Percentiles rank a stretch among this genome's conserved stretches.
Evolutionary conservation across 108 stramenopile genomes (phyloP).

Genomic region (Skeletonema grethae): DNA sequence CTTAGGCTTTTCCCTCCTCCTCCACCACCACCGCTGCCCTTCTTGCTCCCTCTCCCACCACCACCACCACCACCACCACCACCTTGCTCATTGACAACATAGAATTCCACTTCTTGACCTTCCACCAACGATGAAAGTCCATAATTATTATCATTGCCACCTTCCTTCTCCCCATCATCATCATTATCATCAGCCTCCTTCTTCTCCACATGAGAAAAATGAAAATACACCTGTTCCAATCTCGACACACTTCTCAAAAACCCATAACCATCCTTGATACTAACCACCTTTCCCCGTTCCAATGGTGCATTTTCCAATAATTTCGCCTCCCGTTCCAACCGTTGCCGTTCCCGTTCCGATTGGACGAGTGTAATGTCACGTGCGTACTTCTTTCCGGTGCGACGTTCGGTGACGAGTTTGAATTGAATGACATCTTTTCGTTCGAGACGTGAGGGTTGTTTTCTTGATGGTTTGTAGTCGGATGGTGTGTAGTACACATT

Average conservation of each 20-base stretch:
- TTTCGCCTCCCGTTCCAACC: conserved; percentile 45
- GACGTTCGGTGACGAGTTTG: conserved; percentile 58
- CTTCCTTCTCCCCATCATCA: conserved; percentile 25
- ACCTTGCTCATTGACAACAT: conserved; percentile 55
- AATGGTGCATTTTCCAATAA: conserved; percentile 61
- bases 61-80: conserved; percentile 2
- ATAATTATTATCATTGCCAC: not conserved
- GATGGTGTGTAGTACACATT: conserved; percentile 17
- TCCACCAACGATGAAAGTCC: conserved; percentile 14
- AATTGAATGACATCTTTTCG: conserved; percentile 71
- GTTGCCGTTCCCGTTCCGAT: conserved; percentile 64
- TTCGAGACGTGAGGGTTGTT: conserved; percentile 30
- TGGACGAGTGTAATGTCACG: conserved; percentile 60
- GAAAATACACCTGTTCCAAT: conserved; percentile 73
- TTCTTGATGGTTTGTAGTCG: not conserved
- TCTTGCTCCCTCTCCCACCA: conserved; percentile 1
- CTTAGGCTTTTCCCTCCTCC: conserved; percentile 36
- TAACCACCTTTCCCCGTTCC: conserved; percentile 69
- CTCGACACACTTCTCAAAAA: conserved; percentile 62
- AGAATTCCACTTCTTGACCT: conserved; percentile 78
- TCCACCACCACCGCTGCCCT: conserved; percentile 5
- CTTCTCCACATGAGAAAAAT: conserved; percentile 54
- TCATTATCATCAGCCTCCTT: conserved; percentile 4
- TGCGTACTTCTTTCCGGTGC: conserved; percentile 63
- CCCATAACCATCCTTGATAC: conserved; percentile 67